Base-by-base conservation (phyloP, 2,329 filamentous ascomycete species). In the Epichloe sylvatica region DNA sequence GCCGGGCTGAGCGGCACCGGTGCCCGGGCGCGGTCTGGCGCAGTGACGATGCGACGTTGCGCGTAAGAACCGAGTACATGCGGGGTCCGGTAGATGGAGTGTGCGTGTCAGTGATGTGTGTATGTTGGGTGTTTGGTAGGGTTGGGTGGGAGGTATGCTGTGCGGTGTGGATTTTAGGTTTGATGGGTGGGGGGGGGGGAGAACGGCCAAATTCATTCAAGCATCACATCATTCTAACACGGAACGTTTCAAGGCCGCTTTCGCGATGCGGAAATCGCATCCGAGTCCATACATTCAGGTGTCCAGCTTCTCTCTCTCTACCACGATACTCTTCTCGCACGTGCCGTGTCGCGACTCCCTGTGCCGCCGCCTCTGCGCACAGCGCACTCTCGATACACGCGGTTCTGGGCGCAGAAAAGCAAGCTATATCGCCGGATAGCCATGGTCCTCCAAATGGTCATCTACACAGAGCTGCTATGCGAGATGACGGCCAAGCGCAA, bases 381-480 rank as follows among this genome's bases (percentile, higher is more conserved):
- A 3, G 74, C 76, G 3, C 81, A 84, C 63, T 73, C 74, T 45
- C 73, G 81, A 42, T 85, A 85, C 65, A 85, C 81, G 11, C 75
- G 76, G 50, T 81, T 80, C 65, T 85, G 81, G 81, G 72, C 77
- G 6, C 66, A 73, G 49, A 76, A 75, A 57, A 80, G 75, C 59
- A 72, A 76, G 4, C 73, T 87, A 9, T 98, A 98, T 66, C 80
- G 83, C 52, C 79, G 86, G 52, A 80, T 94, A 49, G 90, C 91
- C 39, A 76, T 90, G 55, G 72, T 89, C 4, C 71, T 98, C 45
- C 88, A 94, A 63, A 84, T 94, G 69, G 85, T 96, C 25, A 86
- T 92, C 57, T 97, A 97, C 63, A 95, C 90, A 0, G 88, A 98
- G 68, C 73, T 98, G 33, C 70, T 98, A n/a, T 92, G 91, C 77